Base-by-base conservation (phyloP, 768 basidiomycete species). In the Lepiota venenata region DNA sequence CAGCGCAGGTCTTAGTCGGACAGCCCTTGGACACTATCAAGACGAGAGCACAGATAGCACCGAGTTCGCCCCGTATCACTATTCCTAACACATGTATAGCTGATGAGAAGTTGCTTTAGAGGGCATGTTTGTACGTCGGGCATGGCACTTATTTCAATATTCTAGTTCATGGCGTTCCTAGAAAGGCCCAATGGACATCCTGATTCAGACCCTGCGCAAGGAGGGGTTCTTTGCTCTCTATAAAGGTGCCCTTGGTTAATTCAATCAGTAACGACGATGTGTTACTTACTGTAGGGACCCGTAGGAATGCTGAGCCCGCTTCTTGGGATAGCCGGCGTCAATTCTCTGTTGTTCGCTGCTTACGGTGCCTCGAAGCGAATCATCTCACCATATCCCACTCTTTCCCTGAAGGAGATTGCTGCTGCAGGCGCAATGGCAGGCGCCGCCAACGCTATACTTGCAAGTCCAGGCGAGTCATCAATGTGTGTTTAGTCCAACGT, bases 151-250 rank as follows among this genome's bases (percentile, higher is more conserved):
- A 11, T 15, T 11, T 44, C 44, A 45, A 56, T 10, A 44, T 37
- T 41, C 20, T 4, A 20, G 22, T 38, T 15, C 20, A 21, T 15
- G 39, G 21, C 49, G 43, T 35, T 2, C 8, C 3, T 64, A 93
- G 91, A 94, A 88, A 77, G 94, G 94, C 1, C 94, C 96, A 0
- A 85, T 94, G 82, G 95, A 98, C 65, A 93, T 98, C 56, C 70
- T 95, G 9, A 60, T 68, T 15, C 86, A 91, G 66, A 98, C 96
- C 0, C 57, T 95, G 42, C 70, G 84, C 59, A 81, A 92, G 75
- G 97, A 99, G 66, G 97, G 97, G 0, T 82, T 95, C 64, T 82
- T 97, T 53, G 97, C 93, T 2, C 69, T 99, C 41, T 98, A 97
- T 74, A 98, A 98, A 77, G 96, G 95, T 91, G 12, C 16, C 22